A percentile compares a stretch with the other conserved stretches of the same genome.
phyloP scores from a whole-genome alignment of 2,329 filamentous ascomycete species.

The Aspergillus pseudotamarii region DNA sequence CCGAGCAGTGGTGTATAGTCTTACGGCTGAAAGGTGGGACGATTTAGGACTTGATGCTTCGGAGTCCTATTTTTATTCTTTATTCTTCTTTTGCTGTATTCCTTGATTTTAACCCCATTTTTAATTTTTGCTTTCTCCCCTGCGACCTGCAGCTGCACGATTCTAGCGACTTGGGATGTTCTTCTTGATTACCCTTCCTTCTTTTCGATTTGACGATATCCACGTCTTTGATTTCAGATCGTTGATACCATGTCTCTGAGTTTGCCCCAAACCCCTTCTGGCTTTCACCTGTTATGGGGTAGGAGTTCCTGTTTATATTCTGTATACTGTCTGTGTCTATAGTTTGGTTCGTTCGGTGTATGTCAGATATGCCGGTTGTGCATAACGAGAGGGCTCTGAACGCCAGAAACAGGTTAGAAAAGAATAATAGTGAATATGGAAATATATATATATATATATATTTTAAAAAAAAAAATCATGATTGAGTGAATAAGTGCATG shows the following conservation, averaged over 20 bases:
- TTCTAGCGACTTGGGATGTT: conserved; percentile 4
- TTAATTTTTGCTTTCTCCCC: conserved; percentile 7
- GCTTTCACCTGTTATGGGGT: not conserved
- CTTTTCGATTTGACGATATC: conserved; percentile 20
- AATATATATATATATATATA: too few species aligned
- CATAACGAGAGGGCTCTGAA: not conserved
- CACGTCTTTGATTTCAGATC: conserved; percentile 21
- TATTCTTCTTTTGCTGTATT: not conserved
- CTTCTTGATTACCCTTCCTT: conserved; percentile 2
- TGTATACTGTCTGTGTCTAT: conserved; percentile 9
- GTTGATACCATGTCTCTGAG: conserved; percentile 22
- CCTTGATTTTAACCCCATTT: conserved; percentile 6
- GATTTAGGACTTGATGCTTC: not conserved
- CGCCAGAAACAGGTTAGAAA: not conserved
- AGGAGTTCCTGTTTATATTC: not conserved
- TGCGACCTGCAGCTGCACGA: not conserved
- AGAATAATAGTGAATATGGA: not conserved
- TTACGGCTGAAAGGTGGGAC: not conserved
- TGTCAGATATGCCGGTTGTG: conserved; percentile 1
- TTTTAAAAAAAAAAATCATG: too few species aligned
- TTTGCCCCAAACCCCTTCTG: not conserved
- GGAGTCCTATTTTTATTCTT: not conserved
- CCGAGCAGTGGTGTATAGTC: conserved; percentile 34
- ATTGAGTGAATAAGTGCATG: not conserved
- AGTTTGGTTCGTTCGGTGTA: conserved; percentile 1